These are phyloP conservation scores for Candida railenensis DNA, from an alignment of 805 yeast genomes.

Conservation along the genomic window DNA sequence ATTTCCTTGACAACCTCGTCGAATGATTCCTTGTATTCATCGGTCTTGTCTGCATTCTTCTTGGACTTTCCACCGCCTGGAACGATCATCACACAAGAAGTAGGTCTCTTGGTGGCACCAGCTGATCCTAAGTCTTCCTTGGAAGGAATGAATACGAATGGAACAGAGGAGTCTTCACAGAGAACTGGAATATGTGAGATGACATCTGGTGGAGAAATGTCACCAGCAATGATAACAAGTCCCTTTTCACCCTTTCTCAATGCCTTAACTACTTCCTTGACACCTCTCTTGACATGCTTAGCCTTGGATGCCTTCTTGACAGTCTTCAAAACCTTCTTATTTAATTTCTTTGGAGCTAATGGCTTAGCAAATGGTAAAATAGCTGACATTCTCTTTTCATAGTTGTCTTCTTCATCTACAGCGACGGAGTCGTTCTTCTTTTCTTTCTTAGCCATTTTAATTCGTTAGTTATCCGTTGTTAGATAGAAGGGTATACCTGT, in stretches of 20 bases:
- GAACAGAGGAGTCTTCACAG: slow-evolving; percentile 92
- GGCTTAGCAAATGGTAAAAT: slow-evolving; percentile 91
- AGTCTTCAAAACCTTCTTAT: slow-evolving; percentile 92
- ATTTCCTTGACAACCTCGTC: slow-evolving; percentile 96
- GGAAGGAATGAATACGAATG: slow-evolving; percentile 91
- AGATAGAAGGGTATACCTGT: slow-evolving; percentile 5
- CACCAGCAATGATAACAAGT: slow-evolving; percentile 94
- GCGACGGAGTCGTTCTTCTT: slow-evolving; percentile 43
- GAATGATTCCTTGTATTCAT: slow-evolving; percentile 86
- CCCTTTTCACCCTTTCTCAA: slow-evolving; percentile 98
- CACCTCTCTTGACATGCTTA: slow-evolving; percentile 98
- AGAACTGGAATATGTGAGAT: slow-evolving; percentile 96
- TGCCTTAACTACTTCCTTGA: slow-evolving; percentile 97
- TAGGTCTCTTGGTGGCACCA: slow-evolving; percentile 98
- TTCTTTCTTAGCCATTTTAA: slow-evolving; percentile 44
- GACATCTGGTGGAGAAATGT: slow-evolving; percentile 95
- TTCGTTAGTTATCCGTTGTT: background rate
- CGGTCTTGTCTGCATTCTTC: slow-evolving; percentile 66
- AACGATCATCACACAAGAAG: slow-evolving; percentile 94
- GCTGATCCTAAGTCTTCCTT: slow-evolving; percentile 98
- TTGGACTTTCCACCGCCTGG: slow-evolving; percentile 91
- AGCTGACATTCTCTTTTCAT: slow-evolving; percentile 89
- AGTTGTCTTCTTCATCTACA: slow-evolving; percentile 65
- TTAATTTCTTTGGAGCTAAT: slow-evolving; percentile 90
- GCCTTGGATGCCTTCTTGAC: slow-evolving; percentile 98